Evolutionary conservation across 2,329 filamentous ascomycete genomes (phyloP).

Genomic region (Xylaria digitata): DNA sequence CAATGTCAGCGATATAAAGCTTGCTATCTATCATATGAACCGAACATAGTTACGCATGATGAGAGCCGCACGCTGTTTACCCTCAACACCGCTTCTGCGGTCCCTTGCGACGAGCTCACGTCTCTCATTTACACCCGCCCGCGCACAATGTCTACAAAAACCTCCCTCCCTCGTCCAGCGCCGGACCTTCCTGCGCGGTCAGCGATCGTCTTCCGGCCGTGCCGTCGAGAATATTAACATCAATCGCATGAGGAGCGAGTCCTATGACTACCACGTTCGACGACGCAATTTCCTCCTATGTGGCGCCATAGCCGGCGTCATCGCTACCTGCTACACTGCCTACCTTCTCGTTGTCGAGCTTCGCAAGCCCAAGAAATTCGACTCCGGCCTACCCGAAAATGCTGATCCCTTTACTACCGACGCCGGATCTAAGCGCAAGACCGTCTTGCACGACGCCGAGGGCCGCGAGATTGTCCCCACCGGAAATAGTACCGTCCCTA

Average conservation of each 20-base stretch:
- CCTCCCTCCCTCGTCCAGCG: conserved; percentile 18
- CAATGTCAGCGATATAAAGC: neutral
- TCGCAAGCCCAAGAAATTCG: conserved; percentile 61
- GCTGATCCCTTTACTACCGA: conserved; percentile 58
- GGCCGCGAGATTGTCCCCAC: conserved; percentile 82
- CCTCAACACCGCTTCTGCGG: conserved; percentile 33
- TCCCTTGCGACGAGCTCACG: conserved; percentile 22
- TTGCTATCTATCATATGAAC: neutral
- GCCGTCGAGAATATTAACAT: conserved; percentile 63
- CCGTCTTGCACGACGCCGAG: conserved; percentile 73
- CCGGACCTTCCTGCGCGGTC: conserved; percentile 31
- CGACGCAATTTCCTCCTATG: conserved; percentile 64
- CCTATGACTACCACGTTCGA: conserved; percentile 62
- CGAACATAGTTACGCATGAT: conserved; percentile 15
- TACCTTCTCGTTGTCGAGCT: conserved; percentile 48
- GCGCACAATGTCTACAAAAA: conserved; percentile 26
- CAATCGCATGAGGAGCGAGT: conserved; percentile 58
- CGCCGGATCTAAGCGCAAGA: conserved; percentile 64
- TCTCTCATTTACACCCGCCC: conserved; percentile 11
- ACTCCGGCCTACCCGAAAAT: conserved; percentile 58
- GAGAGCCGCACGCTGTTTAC: conserved; percentile 28
- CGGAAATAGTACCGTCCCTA: conserved; percentile 81
- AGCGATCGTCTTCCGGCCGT: conserved; percentile 39
- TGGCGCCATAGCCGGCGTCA: conserved; percentile 61
- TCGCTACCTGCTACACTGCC: conserved; percentile 63